Evolutionary conservation across 176 grass and related monocot genomes (phyloP), one percentile per base, ranked within the genome.

Genomic region (Oryza rufipogon): DNA sequence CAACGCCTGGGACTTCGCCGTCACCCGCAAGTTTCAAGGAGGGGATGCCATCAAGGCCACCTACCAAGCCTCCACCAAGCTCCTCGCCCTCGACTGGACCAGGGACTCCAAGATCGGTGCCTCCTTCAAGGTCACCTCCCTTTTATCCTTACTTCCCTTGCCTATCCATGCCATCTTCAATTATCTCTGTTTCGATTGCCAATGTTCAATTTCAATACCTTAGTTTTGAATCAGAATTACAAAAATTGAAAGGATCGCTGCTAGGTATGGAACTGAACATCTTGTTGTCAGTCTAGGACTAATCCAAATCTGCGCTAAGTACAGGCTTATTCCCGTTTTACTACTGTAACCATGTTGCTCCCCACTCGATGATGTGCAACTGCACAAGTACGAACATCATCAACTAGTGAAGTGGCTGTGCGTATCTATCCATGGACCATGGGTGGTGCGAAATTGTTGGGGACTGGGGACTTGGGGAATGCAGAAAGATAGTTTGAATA

Each of bases 1-100:
- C 45, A 92, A 98, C 78, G 66, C 87, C 0, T 98, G 96, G 96
- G 96, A 96, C 61, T 96, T 98, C 88, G 91, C 85, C 56, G 66
- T 98, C 75, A 77, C 86, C 58, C 90, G 61, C 64, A 98, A 89
- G 74, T 93, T 96, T 10, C 45, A 86, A 2, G 83, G 86, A 6
- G 89, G 87, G 36, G 85, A 94, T 51, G 34, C 89, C 4, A 16
- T 98, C 28, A 96, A 83, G 81, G 96, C 83, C 39, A 92, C 87
- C 42, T 98, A 96, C 91, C 88, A 93, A 26, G 89, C 91, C 2
- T 87, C 91, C 39, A 92, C 83, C 80, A 91, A 92, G 71, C 67
- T 92, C n/a, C 77, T 98, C 22, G 91, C 87, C 10, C 83, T 98
- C 33, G 89, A 98, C 83, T 98, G 93, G 93, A 90, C 0, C 83